Evolutionary conservation across 306 rosid species (phyloP).

Genomic region (Inga oerstediana): DNA sequence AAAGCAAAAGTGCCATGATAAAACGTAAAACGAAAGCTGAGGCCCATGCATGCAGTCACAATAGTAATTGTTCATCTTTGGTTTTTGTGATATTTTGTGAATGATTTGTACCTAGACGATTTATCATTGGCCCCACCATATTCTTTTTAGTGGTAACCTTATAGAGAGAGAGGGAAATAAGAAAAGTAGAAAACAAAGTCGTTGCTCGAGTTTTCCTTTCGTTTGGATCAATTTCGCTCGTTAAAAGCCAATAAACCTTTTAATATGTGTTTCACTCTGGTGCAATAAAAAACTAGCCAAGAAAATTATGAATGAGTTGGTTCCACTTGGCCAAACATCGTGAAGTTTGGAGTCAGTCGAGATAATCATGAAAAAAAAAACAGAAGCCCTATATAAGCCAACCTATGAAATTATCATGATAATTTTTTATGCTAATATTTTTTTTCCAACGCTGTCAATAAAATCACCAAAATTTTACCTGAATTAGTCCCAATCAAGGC

Average conservation of each 20-base stretch:
- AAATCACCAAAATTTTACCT: too few species aligned
- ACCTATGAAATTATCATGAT: too few species aligned
- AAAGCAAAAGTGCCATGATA: not conserved
- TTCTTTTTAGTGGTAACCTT: conserved; percentile 19
- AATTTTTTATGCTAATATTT: too few species aligned
- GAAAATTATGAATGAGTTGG: too few species aligned
- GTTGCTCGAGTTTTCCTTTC: not conserved
- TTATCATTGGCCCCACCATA: conserved; percentile 27
- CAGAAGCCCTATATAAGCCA: too few species aligned
- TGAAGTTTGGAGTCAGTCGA: too few species aligned
- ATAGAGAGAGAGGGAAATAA: not conserved
- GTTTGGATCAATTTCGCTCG: not conserved
- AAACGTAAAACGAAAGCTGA: not conserved
- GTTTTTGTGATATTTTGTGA: not conserved
- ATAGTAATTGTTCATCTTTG: not conserved
- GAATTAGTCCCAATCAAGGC: too few species aligned
- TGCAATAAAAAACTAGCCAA: not conserved
- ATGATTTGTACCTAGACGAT: not conserved
- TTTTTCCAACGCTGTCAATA: too few species aligned
- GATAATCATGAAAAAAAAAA: too few species aligned
- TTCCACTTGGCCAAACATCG: too few species aligned
- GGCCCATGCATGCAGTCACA: not conserved
- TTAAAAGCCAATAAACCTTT: conserved; percentile 11
- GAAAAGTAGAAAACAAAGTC: conserved; percentile 11
- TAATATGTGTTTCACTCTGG: not conserved